Evolutionary conservation across 805 yeast species (phyloP), one percentile per base, ranked within the genome.

Genomic region (Kregervanrija fluxuum): DNA sequence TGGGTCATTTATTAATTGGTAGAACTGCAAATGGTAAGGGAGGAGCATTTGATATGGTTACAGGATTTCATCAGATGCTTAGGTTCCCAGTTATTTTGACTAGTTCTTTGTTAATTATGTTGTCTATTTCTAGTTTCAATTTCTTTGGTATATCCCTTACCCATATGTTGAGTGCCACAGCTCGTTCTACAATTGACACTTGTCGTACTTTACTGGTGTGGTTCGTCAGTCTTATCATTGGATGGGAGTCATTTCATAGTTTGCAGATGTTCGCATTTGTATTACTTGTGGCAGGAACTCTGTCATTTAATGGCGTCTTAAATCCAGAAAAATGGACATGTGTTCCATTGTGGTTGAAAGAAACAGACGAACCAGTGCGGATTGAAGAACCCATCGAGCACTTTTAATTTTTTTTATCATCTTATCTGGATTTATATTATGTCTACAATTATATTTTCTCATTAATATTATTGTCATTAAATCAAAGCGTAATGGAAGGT

Each of bases 171-270:
- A 79, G 84, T 42, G 93, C 95, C 32, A 85, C 95, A 1, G 73
- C 90, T 2, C 70, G 93, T 56, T 79, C 88, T 16, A 85, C 93
- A 2, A 75, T 85, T 41, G 95, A 85, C 56, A 80, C 89, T 0
- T 80, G 85, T 47, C 71, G 95, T 51, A 85, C 93, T 0, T 62
- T 84, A 17, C 62, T 82, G 28, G 90, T 85, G 13, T 85, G 95
- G 95, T 34, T 80, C 1, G 74, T 82, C 8, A 85, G 93, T 0
- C 65, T 85, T 41, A 42, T 62, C 16, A 55, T 85, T 50, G 93
- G 91, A 3, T 85, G 93, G 95, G 93, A 85, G 61, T 54, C 69
- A 1, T 85, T 84, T 64, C 69, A 70, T 15, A 54, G 65, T n/a
- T 61, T 81, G 42, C 95, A 85, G 59, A 64, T 79, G 15, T 30